A percentile compares a stretch with the other conserved stretches of the same genome.
phyloP scores from a whole-genome alignment of 768 basidiomycete genomes.

The Collybia sp. region DNA sequence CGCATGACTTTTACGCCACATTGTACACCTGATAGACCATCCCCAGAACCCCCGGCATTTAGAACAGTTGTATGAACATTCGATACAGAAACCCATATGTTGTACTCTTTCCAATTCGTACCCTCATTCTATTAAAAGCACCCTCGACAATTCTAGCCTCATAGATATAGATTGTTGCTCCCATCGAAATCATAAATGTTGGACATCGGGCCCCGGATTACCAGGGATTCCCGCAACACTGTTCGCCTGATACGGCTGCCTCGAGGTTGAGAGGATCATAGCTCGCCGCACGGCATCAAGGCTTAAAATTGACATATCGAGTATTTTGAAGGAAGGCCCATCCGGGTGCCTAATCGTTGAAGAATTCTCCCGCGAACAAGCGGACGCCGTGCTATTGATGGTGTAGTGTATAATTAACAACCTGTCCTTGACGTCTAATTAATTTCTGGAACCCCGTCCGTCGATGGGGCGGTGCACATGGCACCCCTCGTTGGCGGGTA shows the following conservation, averaged over 20 bases:
- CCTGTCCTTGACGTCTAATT: no score
- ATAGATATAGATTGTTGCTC: background rate
- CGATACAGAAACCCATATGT: background rate
- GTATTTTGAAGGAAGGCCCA: no score
- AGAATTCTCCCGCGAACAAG: no score
- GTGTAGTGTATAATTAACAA: no score
- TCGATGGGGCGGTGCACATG: no score
- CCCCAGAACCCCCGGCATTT: background rate
- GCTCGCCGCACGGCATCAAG: background rate
- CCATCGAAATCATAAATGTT: background rate
- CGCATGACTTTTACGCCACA: background rate
- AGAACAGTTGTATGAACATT: background rate
- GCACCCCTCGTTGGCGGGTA: no score
- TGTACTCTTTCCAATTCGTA: background rate
- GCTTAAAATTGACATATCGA: background rate
- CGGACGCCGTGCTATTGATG: no score
- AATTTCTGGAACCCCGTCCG: no score
- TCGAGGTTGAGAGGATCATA: background rate
- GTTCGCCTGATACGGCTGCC: background rate
- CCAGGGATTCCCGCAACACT: background rate
- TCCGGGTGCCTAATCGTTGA: no score
- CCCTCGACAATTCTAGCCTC: background rate
- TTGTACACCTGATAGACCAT: background rate
- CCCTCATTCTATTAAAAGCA: background rate
- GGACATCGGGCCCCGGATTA: background rate